Conservation (phyloP, 345 rosid species). For the Rhizophora apiculata region DNA sequence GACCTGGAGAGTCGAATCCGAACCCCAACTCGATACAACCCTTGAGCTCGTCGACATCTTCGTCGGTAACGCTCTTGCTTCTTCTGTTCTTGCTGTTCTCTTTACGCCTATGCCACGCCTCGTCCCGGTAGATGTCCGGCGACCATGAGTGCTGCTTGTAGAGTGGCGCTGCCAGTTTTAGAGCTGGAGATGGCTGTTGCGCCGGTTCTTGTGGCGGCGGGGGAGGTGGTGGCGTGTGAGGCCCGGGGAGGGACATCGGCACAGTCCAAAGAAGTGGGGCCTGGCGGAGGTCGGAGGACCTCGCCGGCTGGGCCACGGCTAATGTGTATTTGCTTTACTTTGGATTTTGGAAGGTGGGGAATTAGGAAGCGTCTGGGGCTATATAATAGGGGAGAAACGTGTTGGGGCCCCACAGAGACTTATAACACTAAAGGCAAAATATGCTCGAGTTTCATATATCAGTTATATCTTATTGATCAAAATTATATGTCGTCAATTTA, state of each 20-base stretch:
- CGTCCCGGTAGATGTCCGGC: slow-evolving; percentile 75
- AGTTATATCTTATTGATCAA: no score
- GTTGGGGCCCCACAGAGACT: neutral
- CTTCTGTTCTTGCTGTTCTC: slow-evolving; percentile 42
- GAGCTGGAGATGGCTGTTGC: slow-evolving; percentile 1
- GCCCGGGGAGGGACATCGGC: slow-evolving; percentile 11
- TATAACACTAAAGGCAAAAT: no score
- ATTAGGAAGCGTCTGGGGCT: neutral
- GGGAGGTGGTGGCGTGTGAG: slow-evolving; percentile 1
- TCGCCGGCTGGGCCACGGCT: slow-evolving; percentile 12
- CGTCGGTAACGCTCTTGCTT: slow-evolving; percentile 84
- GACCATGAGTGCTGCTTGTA: slow-evolving; percentile 86
- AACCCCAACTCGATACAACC: slow-evolving; percentile 85
- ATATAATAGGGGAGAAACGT: slow-evolving; percentile 9
- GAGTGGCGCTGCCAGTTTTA: slow-evolving; percentile 36
- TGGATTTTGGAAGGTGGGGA: neutral
- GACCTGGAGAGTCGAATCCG: slow-evolving; percentile 68
- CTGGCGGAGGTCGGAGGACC: slow-evolving; percentile 32
- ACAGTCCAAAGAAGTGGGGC: neutral
- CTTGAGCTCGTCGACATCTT: slow-evolving; percentile 90
- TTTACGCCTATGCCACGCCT: slow-evolving; percentile 79
- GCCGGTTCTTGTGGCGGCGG: neutral
- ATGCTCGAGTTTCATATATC: no score
- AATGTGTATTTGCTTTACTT: neutral
- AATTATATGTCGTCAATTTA: no score